Percentiles rank a stretch among this genome's conserved stretches.
phyloP scores from a whole-genome alignment of 1,284 basidiomycete genomes.

The Trichosporon sp. region DNA sequence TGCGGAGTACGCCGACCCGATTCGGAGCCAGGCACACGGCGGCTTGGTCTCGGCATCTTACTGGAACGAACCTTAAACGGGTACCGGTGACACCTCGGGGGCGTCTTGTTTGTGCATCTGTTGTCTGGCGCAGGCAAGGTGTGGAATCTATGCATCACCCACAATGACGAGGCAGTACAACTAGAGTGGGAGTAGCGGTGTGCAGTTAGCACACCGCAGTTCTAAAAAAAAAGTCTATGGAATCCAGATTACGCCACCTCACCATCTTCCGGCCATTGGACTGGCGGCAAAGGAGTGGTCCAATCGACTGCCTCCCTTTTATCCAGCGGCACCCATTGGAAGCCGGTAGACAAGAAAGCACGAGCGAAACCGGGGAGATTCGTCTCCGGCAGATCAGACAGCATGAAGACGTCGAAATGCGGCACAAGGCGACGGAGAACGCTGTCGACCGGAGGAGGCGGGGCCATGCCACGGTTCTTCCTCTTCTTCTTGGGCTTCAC shows the following conservation, averaged over 20 bases:
- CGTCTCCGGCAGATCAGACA: conserved; percentile 47
- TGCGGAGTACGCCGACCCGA: conserved; percentile 4
- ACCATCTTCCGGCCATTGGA: conserved; percentile 49
- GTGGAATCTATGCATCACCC: not conserved
- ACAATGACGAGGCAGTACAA: not conserved
- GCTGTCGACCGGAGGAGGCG: conserved; percentile 35
- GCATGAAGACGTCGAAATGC: conserved; percentile 36
- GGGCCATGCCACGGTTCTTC: conserved; percentile 33
- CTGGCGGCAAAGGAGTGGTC: conserved; percentile 42
- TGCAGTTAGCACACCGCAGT: not conserved
- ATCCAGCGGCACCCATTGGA: conserved; percentile 45
- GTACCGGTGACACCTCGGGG: not conserved
- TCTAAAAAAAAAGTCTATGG: conserved; percentile 7
- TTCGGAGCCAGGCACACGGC: not conserved
- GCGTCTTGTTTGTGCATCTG: not conserved
- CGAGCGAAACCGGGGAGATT: conserved; percentile 52
- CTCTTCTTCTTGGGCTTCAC: conserved; percentile 52
- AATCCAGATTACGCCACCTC: conserved; percentile 36
- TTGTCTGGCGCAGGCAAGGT: not conserved
- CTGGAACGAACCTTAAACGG: not conserved
- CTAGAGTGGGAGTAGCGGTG: not conserved
- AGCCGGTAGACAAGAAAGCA: conserved; percentile 48
- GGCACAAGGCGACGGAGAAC: conserved; percentile 50
- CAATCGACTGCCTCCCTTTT: conserved; percentile 43
- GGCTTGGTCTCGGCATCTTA: conserved; percentile 1